phyloP scores from a whole-genome alignment of 1,284 basidiomycete species.

The Sanghuangporus weigelae region DNA sequence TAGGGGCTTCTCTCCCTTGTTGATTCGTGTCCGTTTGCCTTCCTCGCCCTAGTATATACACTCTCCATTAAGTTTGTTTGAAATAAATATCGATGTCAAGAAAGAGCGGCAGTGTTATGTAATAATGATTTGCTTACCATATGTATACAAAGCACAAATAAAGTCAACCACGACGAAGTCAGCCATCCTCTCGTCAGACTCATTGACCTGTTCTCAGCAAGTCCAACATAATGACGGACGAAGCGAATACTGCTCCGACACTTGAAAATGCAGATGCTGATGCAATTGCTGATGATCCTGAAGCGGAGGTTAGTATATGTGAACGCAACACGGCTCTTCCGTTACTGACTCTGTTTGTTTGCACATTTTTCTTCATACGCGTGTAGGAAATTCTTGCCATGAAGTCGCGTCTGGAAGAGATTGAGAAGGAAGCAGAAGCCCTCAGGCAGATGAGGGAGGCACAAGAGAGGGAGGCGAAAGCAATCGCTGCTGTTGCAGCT shows the following conservation, averaged over 20 bases:
- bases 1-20: no score
- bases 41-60: no score
- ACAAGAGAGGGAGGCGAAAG: slow-evolving; percentile 33
- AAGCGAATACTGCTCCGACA: slow-evolving; percentile 26
- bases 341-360: background rate
- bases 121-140: no score
- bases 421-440: slow-evolving; percentile 89
- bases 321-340: background rate
- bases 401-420: slow-evolving; percentile 91
- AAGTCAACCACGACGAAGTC: no score
- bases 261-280: slow-evolving; percentile 24
- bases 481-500: slow-evolving; percentile 34
- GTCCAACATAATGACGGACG: slow-evolving; percentile 29
- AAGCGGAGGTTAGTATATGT: slow-evolving; percentile 30
- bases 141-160: no score
- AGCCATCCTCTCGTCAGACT: no score
- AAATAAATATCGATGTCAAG: no score
- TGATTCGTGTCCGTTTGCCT: no score
- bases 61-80: no score
- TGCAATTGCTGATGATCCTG: slow-evolving; percentile 34
- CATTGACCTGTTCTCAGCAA: no score
- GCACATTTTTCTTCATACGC: slow-evolving; percentile 21
- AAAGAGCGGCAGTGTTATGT: no score
- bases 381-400: slow-evolving; percentile 75
- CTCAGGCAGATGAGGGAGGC: slow-evolving; percentile 88